Evolutionary conservation across 306 rosid species (phyloP), one percentile per base, ranked within the genome.

Genomic region (Vicia faba): DNA sequence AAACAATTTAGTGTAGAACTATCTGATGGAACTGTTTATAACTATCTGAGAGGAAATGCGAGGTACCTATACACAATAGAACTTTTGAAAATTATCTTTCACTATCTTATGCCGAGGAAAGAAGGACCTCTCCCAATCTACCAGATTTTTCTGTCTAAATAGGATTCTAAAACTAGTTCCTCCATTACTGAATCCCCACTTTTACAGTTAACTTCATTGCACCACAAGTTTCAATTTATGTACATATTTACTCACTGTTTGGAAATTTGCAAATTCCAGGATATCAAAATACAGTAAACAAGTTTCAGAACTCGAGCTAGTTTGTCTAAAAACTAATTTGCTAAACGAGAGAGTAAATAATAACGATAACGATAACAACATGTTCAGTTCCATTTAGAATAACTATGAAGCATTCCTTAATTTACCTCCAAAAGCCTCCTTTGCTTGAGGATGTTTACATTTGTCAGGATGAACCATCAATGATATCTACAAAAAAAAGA

Each of bases 381-480:
- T 78, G 63, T 61, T 62, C 25, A 38, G 12, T 33, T 55, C 29
- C 43, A 53, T 13, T 44, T 28, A 20, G 46, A 33, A 23, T 14
- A 45, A 69, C 18, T 18, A 26, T 58, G 38, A 68, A 69, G 40
- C 74, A 68, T 45, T 73, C 5, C 77, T 54, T 54, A 66, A 66
- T 20, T 33, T 80, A 93, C 97, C 99, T 90, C 74, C 91, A 85
- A 90, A 93, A 74, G 99, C 99, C 79, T 93, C 99, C 85, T 93
- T 93, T 64, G 97, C 87, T 64, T 90, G 92, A 69, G 92, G 97
- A 82, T 93, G 96, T 91, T 88, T 93, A 84, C 99, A 93, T 79
- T 93, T 93, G 78, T 93, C 97, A 75, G 99, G 99, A 58, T 90
- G 99, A 79, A 93, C 99, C 87, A 93, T 75, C 86, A 90, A 82